Evolutionary conservation across 805 yeast species (phyloP), one percentile per base, ranked within the genome.

Genomic region (Hyphopichia homilentoma): DNA sequence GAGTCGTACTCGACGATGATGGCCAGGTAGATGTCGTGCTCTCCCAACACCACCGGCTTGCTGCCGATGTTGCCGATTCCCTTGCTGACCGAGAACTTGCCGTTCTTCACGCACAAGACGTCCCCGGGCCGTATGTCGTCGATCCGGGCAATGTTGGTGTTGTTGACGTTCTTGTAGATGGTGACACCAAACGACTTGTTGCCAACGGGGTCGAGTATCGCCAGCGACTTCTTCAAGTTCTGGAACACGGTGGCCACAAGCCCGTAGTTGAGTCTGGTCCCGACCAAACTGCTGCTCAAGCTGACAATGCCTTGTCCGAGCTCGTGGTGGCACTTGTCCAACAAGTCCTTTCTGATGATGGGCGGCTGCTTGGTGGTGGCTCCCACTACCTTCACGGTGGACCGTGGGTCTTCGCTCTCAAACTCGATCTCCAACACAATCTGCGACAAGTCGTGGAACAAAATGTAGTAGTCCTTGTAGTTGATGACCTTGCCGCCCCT

Each of bases 81-180:
- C 59, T 82, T 81, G 44, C 80, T 85, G 5, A 79, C 75, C 40
- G 74, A 77, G 59, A 90, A 89, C 39, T 73, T 73, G 5, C 87
- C 96, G 35, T 78, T 78, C 47, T 80, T 75, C 40, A 87, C 73
- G 32, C 87, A 84, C 25, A 87, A 58, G 7, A 90, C 69, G 55
- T 93, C 97, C 38, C 98, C 98, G 0, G 94, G 81, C 29, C 74
- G 69, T 34, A 88, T 73, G 25, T 78, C 83, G 34, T 77, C 87
- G 19, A 60, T 47, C 43, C 73, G 78, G 11, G 69, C 59, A 5
- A 77, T 72, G 34, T 50, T 54, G 29, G 40, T 39, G 32, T 59
- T 54, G 43, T 59, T 62, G 33, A 40, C 34, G 43, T 73, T 83
- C 41, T 68, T 63, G 58, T 80, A 88, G 39, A 83, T 69, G 15